Evolutionary conservation across 768 basidiomycete genomes (phyloP), one percentile per base, ranked within the genome.

Genomic region (Boletus vinaceobasis): DNA sequence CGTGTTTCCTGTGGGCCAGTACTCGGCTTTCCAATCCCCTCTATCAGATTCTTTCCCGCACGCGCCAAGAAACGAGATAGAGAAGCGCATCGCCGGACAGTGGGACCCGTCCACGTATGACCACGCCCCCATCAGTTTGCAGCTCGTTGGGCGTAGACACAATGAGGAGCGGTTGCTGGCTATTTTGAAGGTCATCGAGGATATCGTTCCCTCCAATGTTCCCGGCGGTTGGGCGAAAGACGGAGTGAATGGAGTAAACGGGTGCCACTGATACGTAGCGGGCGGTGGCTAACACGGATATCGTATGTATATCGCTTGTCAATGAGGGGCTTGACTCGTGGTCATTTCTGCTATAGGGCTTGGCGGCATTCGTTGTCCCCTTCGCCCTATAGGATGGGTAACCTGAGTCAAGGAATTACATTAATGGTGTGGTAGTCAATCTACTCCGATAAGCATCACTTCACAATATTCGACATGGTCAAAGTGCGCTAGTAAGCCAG

Each of bases 141-240:
- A 82, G 68, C 68, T 82, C 9, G 71, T 82, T 19, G 81, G 81
- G 19, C 70, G 77, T 52, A 75, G 79, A 33, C 74, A 75, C 61
- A 77, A 79, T 43, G 80, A 82, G 60, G 80, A 82, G 56, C 74
- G 73, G 47, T 60, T 82, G 15, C 64, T 82, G 50, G 77, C 74
- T 19, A 74, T 77, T 57, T 63, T 79, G 52, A 66, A 71, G 26
- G 69, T 68, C 21, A 69, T 80, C 26, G 79, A 81, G 33, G 27
- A 53, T 10, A 43, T 56, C 39, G 40, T 69, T 32, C 60, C 68
- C 11, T 48, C 63, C 21, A 19, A 43, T 27, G 37, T 46, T 52
- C 57, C 61, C 2, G 64, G 64, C 1, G 44, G 51, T 33, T 53
- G 44, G 51, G 31, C 15, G 31, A 45, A 53, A 19, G 48, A 23